Evolutionary conservation across 352 stramenopile species (phyloP).

Genomic region (Globisporangium emineosum): DNA sequence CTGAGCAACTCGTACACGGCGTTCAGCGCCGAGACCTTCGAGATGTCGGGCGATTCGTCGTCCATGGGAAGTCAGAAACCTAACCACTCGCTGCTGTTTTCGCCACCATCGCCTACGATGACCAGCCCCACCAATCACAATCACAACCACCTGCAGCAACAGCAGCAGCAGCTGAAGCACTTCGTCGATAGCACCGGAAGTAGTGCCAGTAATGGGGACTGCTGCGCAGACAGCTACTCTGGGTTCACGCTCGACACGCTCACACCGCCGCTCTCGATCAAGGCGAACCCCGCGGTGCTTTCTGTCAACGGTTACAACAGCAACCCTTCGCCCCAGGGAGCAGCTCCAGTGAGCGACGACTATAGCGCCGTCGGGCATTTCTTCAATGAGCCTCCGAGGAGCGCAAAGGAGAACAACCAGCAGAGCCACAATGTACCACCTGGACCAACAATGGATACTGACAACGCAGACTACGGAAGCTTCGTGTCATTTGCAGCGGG

Average conservation of each 20-base stretch:
- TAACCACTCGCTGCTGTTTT: constrained; percentile 36
- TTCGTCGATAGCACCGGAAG: not conserved
- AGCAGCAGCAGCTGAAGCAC: constrained; percentile 1
- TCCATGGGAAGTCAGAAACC: constrained; percentile 17
- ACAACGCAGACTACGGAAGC: constrained; percentile 9
- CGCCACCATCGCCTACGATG: constrained; percentile 18
- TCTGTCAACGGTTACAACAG: not conserved
- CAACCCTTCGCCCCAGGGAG: not conserved
- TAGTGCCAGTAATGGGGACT: not conserved
- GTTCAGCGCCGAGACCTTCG: constrained; percentile 64
- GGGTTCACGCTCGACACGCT: constrained; percentile 45
- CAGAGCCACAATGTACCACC: constrained; percentile 1
- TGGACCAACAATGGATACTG: not conserved
- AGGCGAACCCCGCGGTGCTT: not conserved
- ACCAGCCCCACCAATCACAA: not conserved
- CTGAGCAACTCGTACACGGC: constrained; percentile 60
- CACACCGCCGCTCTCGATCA: constrained; percentile 20
- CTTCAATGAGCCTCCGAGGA: not conserved
- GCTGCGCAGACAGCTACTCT: constrained; percentile 37
- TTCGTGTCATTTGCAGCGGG: not conserved
- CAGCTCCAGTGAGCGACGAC: not conserved
- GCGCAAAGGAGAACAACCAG: constrained; percentile 8
- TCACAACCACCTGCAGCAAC: not conserved
- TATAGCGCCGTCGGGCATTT: constrained; percentile 11
- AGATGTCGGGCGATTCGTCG: constrained; percentile 18